Percentiles rank a stretch among this genome's conserved stretches.
Conservation (phyloP, 306 rosid genomes). For the Cyclanthera cordifolia region DNA sequence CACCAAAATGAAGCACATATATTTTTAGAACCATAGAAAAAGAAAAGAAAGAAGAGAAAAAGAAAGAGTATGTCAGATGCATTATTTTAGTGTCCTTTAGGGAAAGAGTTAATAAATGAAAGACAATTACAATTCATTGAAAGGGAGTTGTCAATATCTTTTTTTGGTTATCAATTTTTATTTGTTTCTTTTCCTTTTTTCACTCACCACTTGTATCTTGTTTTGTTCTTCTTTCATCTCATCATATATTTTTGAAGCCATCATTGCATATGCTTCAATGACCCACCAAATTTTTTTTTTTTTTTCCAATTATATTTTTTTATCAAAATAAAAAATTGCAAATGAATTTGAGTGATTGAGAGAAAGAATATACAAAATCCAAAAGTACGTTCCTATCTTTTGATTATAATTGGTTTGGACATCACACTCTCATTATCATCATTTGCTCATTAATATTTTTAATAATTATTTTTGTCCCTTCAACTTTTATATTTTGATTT, state of each 20-base stretch:
- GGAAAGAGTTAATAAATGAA: background rate
- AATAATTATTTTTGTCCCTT: too few relatives aligned
- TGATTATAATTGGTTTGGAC: too few relatives aligned
- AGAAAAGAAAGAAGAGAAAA: background rate
- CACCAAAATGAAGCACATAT: background rate
- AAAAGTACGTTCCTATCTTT: background rate
- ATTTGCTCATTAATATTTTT: too few relatives aligned
- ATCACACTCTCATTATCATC: too few relatives aligned
- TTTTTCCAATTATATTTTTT: background rate
- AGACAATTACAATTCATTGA: slow-evolving; percentile 8
- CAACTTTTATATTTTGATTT: too few relatives aligned
- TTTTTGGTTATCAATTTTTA: background rate
- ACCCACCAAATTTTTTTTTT: background rate
- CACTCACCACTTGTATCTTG: slow-evolving; percentile 5
- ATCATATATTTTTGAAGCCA: background rate
- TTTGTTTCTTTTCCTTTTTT: background rate
- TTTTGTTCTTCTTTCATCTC: background rate
- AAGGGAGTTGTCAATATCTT: background rate
- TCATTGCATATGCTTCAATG: slow-evolving; percentile 5
- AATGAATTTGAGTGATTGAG: background rate
- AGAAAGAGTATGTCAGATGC: background rate
- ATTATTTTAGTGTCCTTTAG: slow-evolving; percentile 9
- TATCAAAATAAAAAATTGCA: background rate
- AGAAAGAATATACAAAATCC: background rate
- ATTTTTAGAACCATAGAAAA: too few relatives aligned